Percentiles rank a stretch among this genome's conserved stretches.
Conservation (phyloP, 208 protist species). For the Herpetomonas muscarum region DNA sequence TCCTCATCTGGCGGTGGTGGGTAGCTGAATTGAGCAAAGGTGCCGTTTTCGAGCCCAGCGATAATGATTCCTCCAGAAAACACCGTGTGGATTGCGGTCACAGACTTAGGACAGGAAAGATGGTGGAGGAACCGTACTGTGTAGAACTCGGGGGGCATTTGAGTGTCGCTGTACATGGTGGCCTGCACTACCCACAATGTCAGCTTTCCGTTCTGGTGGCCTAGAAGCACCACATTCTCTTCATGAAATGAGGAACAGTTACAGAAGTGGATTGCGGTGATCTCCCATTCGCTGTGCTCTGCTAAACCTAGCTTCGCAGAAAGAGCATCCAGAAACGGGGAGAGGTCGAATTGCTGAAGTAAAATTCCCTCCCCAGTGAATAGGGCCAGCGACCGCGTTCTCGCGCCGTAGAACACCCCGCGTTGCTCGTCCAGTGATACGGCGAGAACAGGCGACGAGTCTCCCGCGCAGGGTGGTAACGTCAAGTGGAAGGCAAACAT, state of each 20-base stretch:
- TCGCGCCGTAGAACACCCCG: slow-evolving; percentile 33
- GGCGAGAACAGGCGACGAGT: slow-evolving; percentile 26
- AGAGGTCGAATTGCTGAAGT: slow-evolving; percentile 21
- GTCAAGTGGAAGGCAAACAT: slow-evolving; percentile 36
- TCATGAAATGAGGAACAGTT: slow-evolving; percentile 23
- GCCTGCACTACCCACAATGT: slow-evolving; percentile 19
- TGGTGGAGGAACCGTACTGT: background rate
- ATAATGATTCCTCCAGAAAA: slow-evolving; percentile 9
- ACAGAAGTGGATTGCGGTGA: slow-evolving; percentile 17
- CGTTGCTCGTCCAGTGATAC: slow-evolving; percentile 27
- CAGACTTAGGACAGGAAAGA: background rate
- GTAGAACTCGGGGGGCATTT: background rate
- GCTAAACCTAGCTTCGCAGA: slow-evolving; percentile 5
- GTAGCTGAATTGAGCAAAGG: slow-evolving; percentile 1
- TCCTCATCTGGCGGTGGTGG: slow-evolving; percentile 11
- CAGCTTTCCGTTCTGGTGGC: slow-evolving; percentile 23
- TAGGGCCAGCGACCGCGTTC: slow-evolving; percentile 24
- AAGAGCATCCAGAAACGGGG: slow-evolving; percentile 18
- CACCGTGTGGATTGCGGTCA: background rate
- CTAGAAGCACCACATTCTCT: slow-evolving; percentile 25
- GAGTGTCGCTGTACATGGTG: background rate
- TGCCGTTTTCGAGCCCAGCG: slow-evolving; percentile 18
- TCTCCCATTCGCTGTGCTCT: background rate
- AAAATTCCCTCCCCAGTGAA: slow-evolving; percentile 35
- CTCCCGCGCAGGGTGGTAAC: slow-evolving; percentile 7